phyloP scores from a whole-genome alignment of 78 protist genomes.

The Dictyostelium brefeldianum region DNA sequence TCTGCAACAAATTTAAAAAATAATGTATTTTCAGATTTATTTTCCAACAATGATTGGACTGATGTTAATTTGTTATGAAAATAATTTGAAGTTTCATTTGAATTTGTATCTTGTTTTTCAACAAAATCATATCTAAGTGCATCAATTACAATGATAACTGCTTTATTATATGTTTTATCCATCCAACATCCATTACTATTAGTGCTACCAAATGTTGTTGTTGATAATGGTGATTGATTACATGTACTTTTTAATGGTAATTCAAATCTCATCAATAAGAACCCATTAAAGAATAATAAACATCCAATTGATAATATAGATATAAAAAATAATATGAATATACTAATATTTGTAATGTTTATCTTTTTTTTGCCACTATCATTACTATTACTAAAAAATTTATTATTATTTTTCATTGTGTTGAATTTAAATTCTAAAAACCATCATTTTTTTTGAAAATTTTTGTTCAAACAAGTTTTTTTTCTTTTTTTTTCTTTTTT shows the following conservation, averaged over 20 bases:
- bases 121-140: slow-evolving; percentile 81
- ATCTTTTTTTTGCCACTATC: not conserved
- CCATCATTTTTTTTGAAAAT: not conserved
- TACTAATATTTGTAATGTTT: not conserved
- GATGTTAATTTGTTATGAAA: slow-evolving; percentile 34
- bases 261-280: slow-evolving; percentile 77
- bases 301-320: slow-evolving; percentile 25
- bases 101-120: not conserved
- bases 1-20: slow-evolving; percentile 91
- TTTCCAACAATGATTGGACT: not conserved
- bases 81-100: not conserved
- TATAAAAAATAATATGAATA: slow-evolving; percentile 18
- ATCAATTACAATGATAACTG: slow-evolving; percentile 80
- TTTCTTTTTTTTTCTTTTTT: not conserved
- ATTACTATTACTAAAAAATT: no score
- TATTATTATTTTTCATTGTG: no score
- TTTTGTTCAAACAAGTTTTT: not conserved
- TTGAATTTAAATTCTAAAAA: no score
- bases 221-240: slow-evolving; percentile 31
- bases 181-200: slow-evolving; percentile 57
- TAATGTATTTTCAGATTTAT: not conserved
- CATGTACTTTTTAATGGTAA: slow-evolving; percentile 66
- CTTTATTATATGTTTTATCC: slow-evolving; percentile 41
- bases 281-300: slow-evolving; percentile 73
- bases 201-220: not conserved